phyloP scores from a whole-genome alignment of 768 basidiomycete species.

The Leccinum obscurum region DNA sequence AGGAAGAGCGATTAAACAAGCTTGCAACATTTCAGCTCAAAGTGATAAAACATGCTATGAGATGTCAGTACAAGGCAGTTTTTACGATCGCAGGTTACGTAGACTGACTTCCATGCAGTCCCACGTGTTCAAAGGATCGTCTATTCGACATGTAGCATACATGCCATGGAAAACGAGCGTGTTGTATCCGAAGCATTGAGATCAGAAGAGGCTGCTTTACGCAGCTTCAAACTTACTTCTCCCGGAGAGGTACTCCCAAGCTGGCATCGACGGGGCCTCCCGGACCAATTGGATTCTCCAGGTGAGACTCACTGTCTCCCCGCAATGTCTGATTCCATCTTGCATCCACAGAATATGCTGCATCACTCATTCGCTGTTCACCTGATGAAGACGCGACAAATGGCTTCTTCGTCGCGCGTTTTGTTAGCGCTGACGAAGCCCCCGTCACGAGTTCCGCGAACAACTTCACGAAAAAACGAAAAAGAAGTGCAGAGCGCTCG shows the following conservation, averaged over 20 bases:
- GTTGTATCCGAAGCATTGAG: slow-evolving; percentile 77
- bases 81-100: slow-evolving; percentile 4
- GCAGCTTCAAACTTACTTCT: slow-evolving; percentile 69
- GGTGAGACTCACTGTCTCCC: neutral
- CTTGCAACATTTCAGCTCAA: slow-evolving; percentile 85
- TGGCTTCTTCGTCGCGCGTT: slow-evolving; percentile 98
- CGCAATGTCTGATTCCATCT: neutral
- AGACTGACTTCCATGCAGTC: slow-evolving; percentile 46
- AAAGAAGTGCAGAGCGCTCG: slow-evolving; percentile 15
- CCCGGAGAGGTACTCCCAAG: slow-evolving; percentile 65
- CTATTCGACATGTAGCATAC: slow-evolving; percentile 97
- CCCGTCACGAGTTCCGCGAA: slow-evolving; percentile 1
- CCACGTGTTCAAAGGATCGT: slow-evolving; percentile 78
- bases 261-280: slow-evolving; percentile 81
- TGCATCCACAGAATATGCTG: slow-evolving; percentile 49
- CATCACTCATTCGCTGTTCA: slow-evolving; percentile 67
- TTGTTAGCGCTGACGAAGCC: slow-evolving; percentile 40
- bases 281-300: slow-evolving; percentile 52
- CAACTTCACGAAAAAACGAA: slow-evolving; percentile 29
- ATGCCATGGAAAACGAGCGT: slow-evolving; percentile 89
- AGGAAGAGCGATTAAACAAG: slow-evolving; percentile 74
- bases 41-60: slow-evolving; percentile 95
- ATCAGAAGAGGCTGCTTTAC: slow-evolving; percentile 63
- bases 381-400: slow-evolving; percentile 88
- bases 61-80: slow-evolving; percentile 54